Base-by-base conservation (phyloP, 2,329 filamentous ascomycete genomes). In the Fusarium bulbicola region DNA sequence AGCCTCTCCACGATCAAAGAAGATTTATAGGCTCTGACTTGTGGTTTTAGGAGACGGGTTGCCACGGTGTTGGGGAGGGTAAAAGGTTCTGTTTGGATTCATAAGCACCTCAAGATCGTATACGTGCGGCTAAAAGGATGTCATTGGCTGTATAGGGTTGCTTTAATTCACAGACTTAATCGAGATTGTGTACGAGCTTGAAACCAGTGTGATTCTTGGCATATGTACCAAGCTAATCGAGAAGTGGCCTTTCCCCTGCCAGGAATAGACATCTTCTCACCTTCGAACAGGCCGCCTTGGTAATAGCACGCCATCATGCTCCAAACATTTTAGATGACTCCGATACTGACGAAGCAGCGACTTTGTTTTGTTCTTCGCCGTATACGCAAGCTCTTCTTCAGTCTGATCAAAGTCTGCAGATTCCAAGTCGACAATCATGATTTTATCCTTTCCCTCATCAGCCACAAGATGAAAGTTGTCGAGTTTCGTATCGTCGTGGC, bases 1-100 rank as follows among this genome's bases (percentile, higher is more conserved):
- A 16, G 49, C 13, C 2, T 12, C 4, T 26, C 3, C 0, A 4
- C 6, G 14, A 15, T 32, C 30, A 32, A 3, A 0, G 13, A 20
- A 16, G 7, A 6, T 5, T 36, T 37, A 1, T 8, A 0, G 13
- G 20, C 1, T 20, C 49, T 52, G 8, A 47, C 10, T 52, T 30
- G 15, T 0, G 4, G 5, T 0, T 18, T 13, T 24, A 47, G 45
- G 20, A 26, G 2, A 16, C 16, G 9, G 4, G 26, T 12, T 16
- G 3, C 9, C 26, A 21, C 14, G 26, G 20, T 47, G 9, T 12
- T 1, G 0, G 18, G 26, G 13, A 11, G 20, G 4, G 9, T 6
- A 11, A 14, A 15, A 8, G 18, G 24, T 14, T 46, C 43, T 28
- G 18, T 20, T 46, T 28, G 43, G 24, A 28, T 46, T 20, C 7